Conservation (phyloP, 2,329 filamentous ascomycete genomes). For the Fusarium pseudoanthophilum region DNA sequence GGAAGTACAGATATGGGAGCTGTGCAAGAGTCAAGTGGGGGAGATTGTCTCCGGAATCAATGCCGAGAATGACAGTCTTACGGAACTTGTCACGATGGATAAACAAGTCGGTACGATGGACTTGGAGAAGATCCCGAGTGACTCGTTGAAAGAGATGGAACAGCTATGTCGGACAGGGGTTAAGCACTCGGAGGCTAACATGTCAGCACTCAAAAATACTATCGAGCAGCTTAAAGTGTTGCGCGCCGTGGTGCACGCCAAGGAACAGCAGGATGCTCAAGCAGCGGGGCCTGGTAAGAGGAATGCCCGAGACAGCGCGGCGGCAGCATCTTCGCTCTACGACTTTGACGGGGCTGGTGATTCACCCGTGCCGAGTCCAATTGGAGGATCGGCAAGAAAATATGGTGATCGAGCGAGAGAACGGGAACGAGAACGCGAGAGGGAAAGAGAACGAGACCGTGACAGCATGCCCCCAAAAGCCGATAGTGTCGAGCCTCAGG, state of each 20-base stretch:
- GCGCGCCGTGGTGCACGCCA: constrained; percentile 56
- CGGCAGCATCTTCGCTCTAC: constrained; percentile 53
- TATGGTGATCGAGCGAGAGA: constrained; percentile 53
- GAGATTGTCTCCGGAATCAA: constrained; percentile 56
- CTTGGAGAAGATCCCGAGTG: constrained; percentile 50
- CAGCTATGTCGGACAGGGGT: constrained; percentile 56
- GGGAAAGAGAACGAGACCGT: constrained; percentile 45
- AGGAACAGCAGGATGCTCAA: constrained; percentile 54
- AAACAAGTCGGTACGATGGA: constrained; percentile 55
- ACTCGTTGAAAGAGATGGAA: constrained; percentile 57
- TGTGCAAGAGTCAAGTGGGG: constrained; percentile 52
- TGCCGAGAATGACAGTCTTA: constrained; percentile 55
- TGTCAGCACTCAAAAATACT: constrained; percentile 49
- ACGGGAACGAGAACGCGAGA: constrained; percentile 51
- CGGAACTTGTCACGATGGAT: constrained; percentile 54
- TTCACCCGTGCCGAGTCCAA: constrained; percentile 58
- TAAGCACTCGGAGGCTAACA: constrained; percentile 54
- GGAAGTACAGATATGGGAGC: constrained; percentile 57
- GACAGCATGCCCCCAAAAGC: constrained; percentile 64
- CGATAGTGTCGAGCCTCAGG: constrained; percentile 66
- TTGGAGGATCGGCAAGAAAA: constrained; percentile 50
- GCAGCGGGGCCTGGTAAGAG: constrained; percentile 48
- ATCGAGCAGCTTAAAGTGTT: constrained; percentile 58
- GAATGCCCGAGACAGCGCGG: constrained; percentile 38
- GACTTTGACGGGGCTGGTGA: constrained; percentile 59